phyloP scores from a whole-genome alignment of 1,284 basidiomycete species.

The Entoloma clypeatum region DNA sequence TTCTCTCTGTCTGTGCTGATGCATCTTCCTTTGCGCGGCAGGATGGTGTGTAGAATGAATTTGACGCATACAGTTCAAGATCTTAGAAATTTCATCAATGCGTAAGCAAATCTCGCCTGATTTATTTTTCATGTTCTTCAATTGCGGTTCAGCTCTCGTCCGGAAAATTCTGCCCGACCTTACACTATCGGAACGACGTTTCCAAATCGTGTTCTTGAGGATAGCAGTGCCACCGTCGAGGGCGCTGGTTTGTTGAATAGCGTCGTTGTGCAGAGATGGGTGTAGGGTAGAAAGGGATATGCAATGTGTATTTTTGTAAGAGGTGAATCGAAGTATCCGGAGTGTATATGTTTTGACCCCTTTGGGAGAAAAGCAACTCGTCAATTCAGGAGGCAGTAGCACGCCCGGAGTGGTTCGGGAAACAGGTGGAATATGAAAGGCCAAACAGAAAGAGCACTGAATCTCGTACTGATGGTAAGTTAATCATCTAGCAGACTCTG shows the following conservation, averaged over 20 bases:
- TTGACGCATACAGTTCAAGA: slow-evolving; percentile 87
- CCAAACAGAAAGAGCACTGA: too few species aligned
- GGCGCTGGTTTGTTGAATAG: slow-evolving; percentile 75
- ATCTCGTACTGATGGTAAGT: too few species aligned
- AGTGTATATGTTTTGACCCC: too few species aligned
- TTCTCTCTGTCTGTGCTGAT: slow-evolving; percentile 7
- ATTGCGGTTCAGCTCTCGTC: slow-evolving; percentile 55
- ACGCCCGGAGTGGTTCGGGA: too few species aligned
- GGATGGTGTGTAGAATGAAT: slow-evolving; percentile 89
- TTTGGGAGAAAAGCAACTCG: too few species aligned
- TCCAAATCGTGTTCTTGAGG: slow-evolving; percentile 73
- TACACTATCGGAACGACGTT: slow-evolving; percentile 87
- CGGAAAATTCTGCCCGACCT: slow-evolving; percentile 57
- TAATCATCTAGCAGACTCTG: too few species aligned
- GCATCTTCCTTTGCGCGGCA: slow-evolving; percentile 31
- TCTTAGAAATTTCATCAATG: slow-evolving; percentile 84
- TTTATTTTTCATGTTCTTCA: slow-evolving; percentile 7
- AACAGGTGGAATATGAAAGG: too few species aligned
- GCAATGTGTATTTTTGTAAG: too few species aligned
- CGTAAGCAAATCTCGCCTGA: slow-evolving; percentile 61
- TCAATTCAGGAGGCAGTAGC: too few species aligned
- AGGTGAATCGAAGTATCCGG: too few species aligned
- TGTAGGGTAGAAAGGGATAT: too few species aligned
- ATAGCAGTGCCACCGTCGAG: slow-evolving; percentile 68
- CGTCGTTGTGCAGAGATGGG: slow-evolving; percentile 86